Evolutionary conservation across 2,329 filamentous ascomycete genomes (phyloP).

Genomic region (Gaeumannomyces sp.): DNA sequence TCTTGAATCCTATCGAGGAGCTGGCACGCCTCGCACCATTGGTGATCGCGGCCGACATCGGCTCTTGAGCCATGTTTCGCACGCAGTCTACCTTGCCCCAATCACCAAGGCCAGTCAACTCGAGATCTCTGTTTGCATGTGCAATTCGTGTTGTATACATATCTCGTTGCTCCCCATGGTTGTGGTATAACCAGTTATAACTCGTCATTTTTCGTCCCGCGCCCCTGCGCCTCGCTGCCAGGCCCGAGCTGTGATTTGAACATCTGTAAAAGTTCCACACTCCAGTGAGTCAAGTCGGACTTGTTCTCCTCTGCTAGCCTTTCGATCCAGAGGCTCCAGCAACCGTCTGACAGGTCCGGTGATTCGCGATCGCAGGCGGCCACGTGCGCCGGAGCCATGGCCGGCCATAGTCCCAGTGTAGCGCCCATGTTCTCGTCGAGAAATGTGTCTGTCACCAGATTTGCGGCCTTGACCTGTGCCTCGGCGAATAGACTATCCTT

Average conservation of each 20-base stretch:
- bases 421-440: slow-evolving; percentile 61
- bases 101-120: neutral
- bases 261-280: slow-evolving; percentile 27
- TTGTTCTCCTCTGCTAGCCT: slow-evolving; percentile 30
- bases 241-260: slow-evolving; percentile 25
- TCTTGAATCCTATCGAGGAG: slow-evolving; percentile 40
- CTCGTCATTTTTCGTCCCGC: neutral
- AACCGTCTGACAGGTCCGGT: slow-evolving; percentile 34
- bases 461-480: slow-evolving; percentile 47
- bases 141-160: neutral
- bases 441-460: slow-evolving; percentile 58
- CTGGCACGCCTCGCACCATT: slow-evolving; percentile 40
- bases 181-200: neutral
- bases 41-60: slow-evolving; percentile 36
- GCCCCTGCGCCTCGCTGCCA: neutral
- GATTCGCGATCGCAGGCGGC: slow-evolving; percentile 28
- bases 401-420: slow-evolving; percentile 50
- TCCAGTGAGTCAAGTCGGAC: slow-evolving; percentile 34
- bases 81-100: neutral
- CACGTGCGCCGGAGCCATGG: slow-evolving; percentile 27
- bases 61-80: neutral
- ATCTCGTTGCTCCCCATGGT: neutral
- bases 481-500: slow-evolving; percentile 39
- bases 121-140: neutral
- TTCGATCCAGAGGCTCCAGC: slow-evolving; percentile 48